Conservation (phyloP, 495 filamentous ascomycete genomes). For the Oidiodendron maius region DNA sequence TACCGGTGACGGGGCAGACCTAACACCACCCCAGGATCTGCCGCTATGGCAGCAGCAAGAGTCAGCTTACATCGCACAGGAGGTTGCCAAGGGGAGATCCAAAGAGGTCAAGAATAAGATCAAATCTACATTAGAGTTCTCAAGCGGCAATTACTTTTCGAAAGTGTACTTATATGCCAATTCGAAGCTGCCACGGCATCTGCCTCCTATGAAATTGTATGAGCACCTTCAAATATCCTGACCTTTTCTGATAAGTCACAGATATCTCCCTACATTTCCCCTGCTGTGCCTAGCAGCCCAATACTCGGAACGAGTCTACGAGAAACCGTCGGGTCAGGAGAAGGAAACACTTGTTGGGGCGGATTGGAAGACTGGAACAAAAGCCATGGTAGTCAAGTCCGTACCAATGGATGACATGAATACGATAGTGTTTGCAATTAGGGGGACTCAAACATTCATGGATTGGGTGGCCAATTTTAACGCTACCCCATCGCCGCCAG, state of each 20-base stretch:
- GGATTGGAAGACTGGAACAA: slow-evolving; percentile 66
- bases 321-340: slow-evolving; percentile 51
- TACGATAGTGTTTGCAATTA: slow-evolving; percentile 73
- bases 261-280: slow-evolving; percentile 62
- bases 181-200: slow-evolving; percentile 60
- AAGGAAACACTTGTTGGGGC: slow-evolving; percentile 58
- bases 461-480: slow-evolving; percentile 81
- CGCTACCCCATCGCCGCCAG: slow-evolving; percentile 53
- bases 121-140: slow-evolving; percentile 10
- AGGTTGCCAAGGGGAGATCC: slow-evolving; percentile 9
- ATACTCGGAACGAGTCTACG: slow-evolving; percentile 68
- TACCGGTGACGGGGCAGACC: slow-evolving; percentile 54
- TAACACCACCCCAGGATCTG: slow-evolving; percentile 33
- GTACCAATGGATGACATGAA: slow-evolving; percentile 69
- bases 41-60: slow-evolving; percentile 15
- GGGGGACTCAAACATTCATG: slow-evolving; percentile 71
- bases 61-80: slow-evolving; percentile 11
- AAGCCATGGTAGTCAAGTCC: slow-evolving; percentile 79
- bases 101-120: slow-evolving; percentile 18
- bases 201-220: slow-evolving; percentile 61
- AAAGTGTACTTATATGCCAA: slow-evolving; percentile 77
- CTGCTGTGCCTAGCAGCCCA: slow-evolving; percentile 68
- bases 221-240: slow-evolving; percentile 18
- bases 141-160: slow-evolving; percentile 55
- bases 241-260: slow-evolving; percentile 25